Base-by-base conservation (phyloP, 1,284 basidiomycete species). In the Moesziomyces parantarcticus region DNA sequence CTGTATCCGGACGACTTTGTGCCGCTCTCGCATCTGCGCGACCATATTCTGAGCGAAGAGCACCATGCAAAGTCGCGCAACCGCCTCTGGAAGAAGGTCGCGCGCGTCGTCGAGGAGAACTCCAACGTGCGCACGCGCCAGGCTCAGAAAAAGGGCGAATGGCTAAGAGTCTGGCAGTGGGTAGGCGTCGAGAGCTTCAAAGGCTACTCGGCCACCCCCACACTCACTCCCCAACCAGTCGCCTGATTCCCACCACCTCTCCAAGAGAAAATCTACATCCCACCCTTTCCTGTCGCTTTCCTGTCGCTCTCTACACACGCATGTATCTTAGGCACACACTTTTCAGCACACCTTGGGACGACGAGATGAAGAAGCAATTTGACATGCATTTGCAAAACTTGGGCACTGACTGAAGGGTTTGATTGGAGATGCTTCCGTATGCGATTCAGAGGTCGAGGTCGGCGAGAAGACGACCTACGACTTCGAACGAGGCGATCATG, bases 401-500 rank as follows among this genome's bases (percentile, higher is more conserved):
- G 29, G 13, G 10, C 3, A n/a, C 6, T 39, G 36, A 39, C 36
- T 39, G 36, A 16, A 34, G 14, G 11, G 6, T 34, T 11, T 2
- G 34, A 39, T 39, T 39, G 36, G 29, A 18, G 36, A 39, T 39
- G 36, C 14, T 39, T 13, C 3, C 18, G 7, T 18, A 4, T 13
- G 1, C 18, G 36, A 16, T 6, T 36, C 40, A 65, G 40, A 70
- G 32, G 13, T 73, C 64, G 20, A 73, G 21, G 58, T 74, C 74
- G 9, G 70, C 74, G 20, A 77, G 46, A 6, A 43, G 44, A 3
- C 76, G 56, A 2, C 80, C 79, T 3, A 87, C 86, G 22, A 86
- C 93, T 89, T 99, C 95, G 83, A 92, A 99, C 81, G 91, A 94
- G 57, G 92, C 90, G 83, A 99, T 97, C 94, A 96, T 95, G 70